Conservation (phyloP, 1,139 yeast species). For the Pneumocystis oryctolagi region DNA sequence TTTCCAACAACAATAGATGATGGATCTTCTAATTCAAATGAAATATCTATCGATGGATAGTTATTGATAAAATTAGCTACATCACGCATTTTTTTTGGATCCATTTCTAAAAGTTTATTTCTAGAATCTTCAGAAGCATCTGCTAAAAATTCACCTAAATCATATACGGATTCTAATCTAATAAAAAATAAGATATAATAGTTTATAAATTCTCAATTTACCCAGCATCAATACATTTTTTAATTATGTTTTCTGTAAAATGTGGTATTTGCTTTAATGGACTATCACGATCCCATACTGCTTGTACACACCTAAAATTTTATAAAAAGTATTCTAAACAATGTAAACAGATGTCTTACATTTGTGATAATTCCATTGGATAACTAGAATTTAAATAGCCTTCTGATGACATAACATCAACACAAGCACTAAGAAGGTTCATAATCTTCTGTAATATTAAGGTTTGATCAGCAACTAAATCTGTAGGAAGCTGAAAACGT, state of each 20-base stretch:
- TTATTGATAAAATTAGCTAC: constrained; percentile 82
- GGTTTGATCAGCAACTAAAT: constrained; percentile 43
- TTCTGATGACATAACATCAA: constrained; percentile 66
- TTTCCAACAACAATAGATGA: constrained; percentile 32
- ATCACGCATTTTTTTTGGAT: constrained; percentile 33
- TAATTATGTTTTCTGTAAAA: constrained; percentile 39
- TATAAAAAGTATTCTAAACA: neutral
- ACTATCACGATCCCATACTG: constrained; percentile 66
- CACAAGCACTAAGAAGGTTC: constrained; percentile 46
- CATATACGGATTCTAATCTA: constrained; percentile 60
- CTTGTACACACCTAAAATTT: constrained; percentile 42
- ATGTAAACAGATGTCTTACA: constrained; percentile 25
- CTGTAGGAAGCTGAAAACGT: constrained; percentile 44
- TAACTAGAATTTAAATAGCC: constrained; percentile 64
- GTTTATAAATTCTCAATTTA: constrained; percentile 10
- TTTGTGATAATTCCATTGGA: constrained; percentile 80
- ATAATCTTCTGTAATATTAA: constrained; percentile 36
- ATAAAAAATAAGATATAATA: constrained; percentile 14
- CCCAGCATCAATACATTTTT: constrained; percentile 37
- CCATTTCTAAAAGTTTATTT: constrained; percentile 43
- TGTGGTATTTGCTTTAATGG: constrained; percentile 74
- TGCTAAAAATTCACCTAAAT: constrained; percentile 37
- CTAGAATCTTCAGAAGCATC: constrained; percentile 64
- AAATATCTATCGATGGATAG: constrained; percentile 75
- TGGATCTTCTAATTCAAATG: constrained; percentile 33